Conservation (phyloP, 2,329 filamentous ascomycete species). For the Aspergillus vadensis region DNA sequence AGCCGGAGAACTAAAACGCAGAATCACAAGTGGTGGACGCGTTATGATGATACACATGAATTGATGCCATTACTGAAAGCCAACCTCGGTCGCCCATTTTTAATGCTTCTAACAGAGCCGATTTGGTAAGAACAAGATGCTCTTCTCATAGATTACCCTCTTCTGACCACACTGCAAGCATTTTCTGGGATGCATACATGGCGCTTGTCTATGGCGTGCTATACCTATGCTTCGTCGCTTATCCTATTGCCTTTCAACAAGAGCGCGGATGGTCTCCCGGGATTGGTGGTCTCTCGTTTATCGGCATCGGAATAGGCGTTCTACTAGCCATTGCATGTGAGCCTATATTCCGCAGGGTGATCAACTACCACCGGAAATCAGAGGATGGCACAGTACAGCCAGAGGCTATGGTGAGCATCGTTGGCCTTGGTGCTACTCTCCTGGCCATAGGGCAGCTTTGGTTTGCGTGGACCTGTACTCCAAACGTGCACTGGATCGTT, state of each 20-base stretch:
- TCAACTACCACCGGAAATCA: conserved; percentile 67
- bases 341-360: conserved; percentile 71
- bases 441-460: conserved; percentile 75
- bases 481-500: conserved; percentile 74
- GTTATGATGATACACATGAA: conserved; percentile 69
- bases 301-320: conserved; percentile 63
- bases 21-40: conserved; percentile 71
- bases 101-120: conserved; percentile 74
- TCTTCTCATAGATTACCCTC: background rate
- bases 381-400: conserved; percentile 68
- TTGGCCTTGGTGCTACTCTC: conserved; percentile 73
- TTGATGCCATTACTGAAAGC: conserved; percentile 66
- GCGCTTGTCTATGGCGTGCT: conserved; percentile 78
- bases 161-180: conserved; percentile 46
- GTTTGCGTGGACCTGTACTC: conserved; percentile 83
- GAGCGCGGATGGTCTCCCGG: conserved; percentile 73
- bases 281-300: conserved; percentile 72
- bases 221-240: conserved; percentile 85
- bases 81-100: conserved; percentile 73
- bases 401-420: conserved; percentile 75
- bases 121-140: conserved; percentile 61
- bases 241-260: conserved; percentile 76
- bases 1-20: conserved; percentile 64
- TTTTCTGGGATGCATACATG: conserved; percentile 69
- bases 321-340: conserved; percentile 54